Evolutionary conservation across 192 early-diverging fungal genomes (phyloP).

Genomic region (Entomortierella chlamydospora): DNA sequence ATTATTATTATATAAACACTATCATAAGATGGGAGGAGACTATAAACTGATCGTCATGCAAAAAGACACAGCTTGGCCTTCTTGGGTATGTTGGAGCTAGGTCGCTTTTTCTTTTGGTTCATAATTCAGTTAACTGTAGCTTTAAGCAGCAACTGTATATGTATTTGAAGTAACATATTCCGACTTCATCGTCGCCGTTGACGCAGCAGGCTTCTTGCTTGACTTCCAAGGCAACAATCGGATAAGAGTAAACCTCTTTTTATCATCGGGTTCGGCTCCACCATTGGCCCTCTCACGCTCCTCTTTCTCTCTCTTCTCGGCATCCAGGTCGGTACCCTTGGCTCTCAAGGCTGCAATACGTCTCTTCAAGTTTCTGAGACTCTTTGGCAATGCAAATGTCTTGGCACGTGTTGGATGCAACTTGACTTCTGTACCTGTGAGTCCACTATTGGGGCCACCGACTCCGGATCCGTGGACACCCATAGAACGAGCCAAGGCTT

Average conservation of each 20-base stretch:
- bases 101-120: neutral
- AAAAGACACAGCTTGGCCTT: neutral
- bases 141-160: neutral
- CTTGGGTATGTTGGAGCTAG: neutral
- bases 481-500: constrained; percentile 24
- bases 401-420: constrained; percentile 50
- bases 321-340: constrained; percentile 52
- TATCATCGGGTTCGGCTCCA: constrained; percentile 13
- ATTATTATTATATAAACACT: too few species aligned
- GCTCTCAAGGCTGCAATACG: constrained; percentile 49
- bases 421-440: constrained; percentile 42
- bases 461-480: constrained; percentile 8
- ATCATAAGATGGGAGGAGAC: too few species aligned
- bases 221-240: constrained; percentile 49
- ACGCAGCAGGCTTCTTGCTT: constrained; percentile 14
- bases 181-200: neutral
- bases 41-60: neutral
- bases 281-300: constrained; percentile 38
- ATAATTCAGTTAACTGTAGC: neutral
- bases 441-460: constrained; percentile 1
- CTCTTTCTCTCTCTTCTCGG: constrained; percentile 41
- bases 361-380: constrained; percentile 41
- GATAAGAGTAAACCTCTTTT: constrained; percentile 52
- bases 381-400: constrained; percentile 49
- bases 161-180: neutral